A percentile compares a stretch with the other conserved stretches of the same genome.
These are phyloP conservation scores for Hyaloscypha bicolor DNA, from an alignment of 495 filamentous ascomycete species.

Conservation along the genomic window DNA sequence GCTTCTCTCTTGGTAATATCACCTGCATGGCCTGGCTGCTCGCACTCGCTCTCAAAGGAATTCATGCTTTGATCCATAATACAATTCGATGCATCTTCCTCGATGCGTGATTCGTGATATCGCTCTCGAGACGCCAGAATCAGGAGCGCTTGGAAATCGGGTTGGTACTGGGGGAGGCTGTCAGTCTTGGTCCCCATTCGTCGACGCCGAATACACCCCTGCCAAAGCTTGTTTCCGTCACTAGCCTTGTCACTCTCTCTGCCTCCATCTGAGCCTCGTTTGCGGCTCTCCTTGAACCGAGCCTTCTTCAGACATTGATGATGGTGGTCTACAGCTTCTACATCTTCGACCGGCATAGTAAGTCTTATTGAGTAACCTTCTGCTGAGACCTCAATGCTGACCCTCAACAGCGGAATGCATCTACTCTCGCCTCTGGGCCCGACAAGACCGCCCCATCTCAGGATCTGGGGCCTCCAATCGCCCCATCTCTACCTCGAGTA, in stretches of 20 bases:
- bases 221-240: conserved; percentile 2
- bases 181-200: background rate
- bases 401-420: conserved; percentile 82
- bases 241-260: background rate
- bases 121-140: background rate
- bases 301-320: conserved; percentile 23
- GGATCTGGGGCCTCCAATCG: conserved; percentile 9
- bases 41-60: conserved; percentile 10
- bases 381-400: conserved; percentile 18
- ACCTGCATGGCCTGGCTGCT: conserved; percentile 20
- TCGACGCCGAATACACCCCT: background rate
- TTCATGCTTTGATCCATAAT: conserved; percentile 16
- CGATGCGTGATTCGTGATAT: background rate
- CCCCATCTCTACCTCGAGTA: conserved; percentile 28
- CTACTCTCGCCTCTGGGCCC: conserved; percentile 80
- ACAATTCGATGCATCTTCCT: conserved; percentile 19
- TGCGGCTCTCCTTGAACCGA: conserved; percentile 3
- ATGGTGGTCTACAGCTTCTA: conserved; percentile 98
- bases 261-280: background rate
- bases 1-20: conserved; percentile 33
- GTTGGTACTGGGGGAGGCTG: background rate
- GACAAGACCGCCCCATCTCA: conserved; percentile 28
- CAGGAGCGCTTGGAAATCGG: background rate
- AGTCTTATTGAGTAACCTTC: conserved; percentile 22
- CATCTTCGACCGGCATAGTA: conserved; percentile 98